Conservation (phyloP, 1,139 yeast genomes). For the Candida sp. region DNA sequence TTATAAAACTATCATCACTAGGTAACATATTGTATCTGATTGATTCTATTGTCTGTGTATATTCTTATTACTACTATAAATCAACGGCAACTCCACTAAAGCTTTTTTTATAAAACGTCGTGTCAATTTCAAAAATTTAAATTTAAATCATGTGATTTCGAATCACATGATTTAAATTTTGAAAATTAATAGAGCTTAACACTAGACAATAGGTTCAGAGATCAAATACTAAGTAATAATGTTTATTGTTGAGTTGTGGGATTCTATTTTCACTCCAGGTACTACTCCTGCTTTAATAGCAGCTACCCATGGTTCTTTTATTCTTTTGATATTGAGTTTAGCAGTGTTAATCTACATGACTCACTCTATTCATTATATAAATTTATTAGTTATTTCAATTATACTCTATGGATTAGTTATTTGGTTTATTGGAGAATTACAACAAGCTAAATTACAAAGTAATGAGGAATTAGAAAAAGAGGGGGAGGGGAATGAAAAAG, state of each 20-base stretch:
- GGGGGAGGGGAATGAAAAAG: constrained; percentile 4
- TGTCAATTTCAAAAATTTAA: neutral
- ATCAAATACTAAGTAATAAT: neutral
- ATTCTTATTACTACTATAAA: neutral
- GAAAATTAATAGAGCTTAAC: too few relatives aligned
- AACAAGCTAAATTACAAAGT: constrained; percentile 39
- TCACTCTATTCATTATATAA: constrained; percentile 71
- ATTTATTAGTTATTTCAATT: constrained; percentile 65
- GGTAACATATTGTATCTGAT: constrained; percentile 8
- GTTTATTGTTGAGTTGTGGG: constrained; percentile 77
- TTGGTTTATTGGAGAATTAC: constrained; percentile 83
- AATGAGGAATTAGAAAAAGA: constrained; percentile 15
- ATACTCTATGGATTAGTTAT: constrained; percentile 76
- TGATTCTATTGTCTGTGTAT: neutral
- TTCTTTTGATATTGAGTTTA: constrained; percentile 42
- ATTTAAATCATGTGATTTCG: neutral
- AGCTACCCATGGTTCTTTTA: constrained; percentile 48
- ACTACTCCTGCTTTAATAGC: constrained; percentile 80
- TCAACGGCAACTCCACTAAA: neutral
- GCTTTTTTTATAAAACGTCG: neutral
- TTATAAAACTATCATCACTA: constrained; percentile 51
- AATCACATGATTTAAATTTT: too few relatives aligned
- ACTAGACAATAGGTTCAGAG: too few relatives aligned
- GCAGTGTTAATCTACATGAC: constrained; percentile 59
- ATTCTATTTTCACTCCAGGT: constrained; percentile 92